Evolutionary conservation across 2,329 filamentous ascomycete genomes (phyloP).

Genomic region (Arthrobotrys pseudoclavata): DNA sequence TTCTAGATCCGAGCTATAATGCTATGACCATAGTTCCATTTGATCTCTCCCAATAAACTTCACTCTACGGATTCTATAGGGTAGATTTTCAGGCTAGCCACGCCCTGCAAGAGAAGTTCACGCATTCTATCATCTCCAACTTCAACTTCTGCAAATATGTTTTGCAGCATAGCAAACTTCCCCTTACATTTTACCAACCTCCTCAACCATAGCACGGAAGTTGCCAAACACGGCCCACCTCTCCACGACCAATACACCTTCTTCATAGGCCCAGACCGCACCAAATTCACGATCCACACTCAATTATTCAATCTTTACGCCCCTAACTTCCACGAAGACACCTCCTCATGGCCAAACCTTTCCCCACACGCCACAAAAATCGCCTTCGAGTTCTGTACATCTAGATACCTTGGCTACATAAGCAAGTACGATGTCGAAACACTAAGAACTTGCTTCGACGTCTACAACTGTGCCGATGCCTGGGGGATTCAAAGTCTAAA

Average conservation of each 20-base stretch:
- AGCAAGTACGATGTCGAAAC: neutral
- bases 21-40: too few relatives aligned
- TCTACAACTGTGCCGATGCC: constrained; percentile 26
- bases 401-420: neutral
- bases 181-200: neutral
- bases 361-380: constrained; percentile 21
- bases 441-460: constrained; percentile 28
- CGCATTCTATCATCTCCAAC: neutral
- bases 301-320: constrained; percentile 27
- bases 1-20: too few relatives aligned
- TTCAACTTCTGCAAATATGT: neutral
- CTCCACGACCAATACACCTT: neutral
- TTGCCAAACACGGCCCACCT: neutral
- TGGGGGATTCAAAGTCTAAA: constrained; percentile 35
- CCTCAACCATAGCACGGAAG: neutral
- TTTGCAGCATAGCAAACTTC: neutral
- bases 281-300: constrained; percentile 9
- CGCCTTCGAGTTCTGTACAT: constrained; percentile 7
- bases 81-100: too few relatives aligned
- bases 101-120: too few relatives aligned
- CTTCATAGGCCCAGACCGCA: constrained; percentile 11
- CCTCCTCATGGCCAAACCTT: constrained; percentile 24
- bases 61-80: too few relatives aligned
- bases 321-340: constrained; percentile 1
- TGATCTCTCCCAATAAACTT: too few relatives aligned